A percentile compares a stretch with the other conserved stretches of the same genome.
phyloP scores from a whole-genome alignment of 768 basidiomycete genomes.

The Cystobasidium ongulense region DNA sequence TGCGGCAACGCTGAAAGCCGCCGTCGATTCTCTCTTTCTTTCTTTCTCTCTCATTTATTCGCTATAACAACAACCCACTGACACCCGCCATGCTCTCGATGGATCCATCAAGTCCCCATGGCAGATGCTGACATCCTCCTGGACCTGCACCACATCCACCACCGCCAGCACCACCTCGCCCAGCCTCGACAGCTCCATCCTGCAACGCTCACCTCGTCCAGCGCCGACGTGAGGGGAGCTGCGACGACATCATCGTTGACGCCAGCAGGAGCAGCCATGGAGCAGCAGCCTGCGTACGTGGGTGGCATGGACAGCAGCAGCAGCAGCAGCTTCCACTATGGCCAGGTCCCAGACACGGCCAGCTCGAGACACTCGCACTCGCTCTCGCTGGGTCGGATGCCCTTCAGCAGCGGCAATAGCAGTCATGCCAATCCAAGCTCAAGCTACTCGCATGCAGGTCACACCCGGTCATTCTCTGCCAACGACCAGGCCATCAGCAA shows the following conservation, averaged over 20 bases:
- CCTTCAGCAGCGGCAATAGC: background rate
- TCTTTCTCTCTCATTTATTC: background rate
- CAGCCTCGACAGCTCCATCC: background rate
- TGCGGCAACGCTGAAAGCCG: background rate
- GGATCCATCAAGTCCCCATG: background rate
- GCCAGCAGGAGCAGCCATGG: background rate
- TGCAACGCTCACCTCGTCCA: too few relatives aligned
- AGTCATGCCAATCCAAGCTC: too few relatives aligned
- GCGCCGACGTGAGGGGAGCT: too few relatives aligned
- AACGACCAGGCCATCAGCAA: background rate
- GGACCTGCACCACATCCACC: background rate
- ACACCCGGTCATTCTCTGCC: background rate
- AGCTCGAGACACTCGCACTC: too few relatives aligned
- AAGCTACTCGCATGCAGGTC: background rate
- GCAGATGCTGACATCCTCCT: background rate
- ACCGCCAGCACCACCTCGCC: background rate
- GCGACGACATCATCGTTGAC: too few relatives aligned
- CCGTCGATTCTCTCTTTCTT: background rate
- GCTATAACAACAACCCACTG: too few relatives aligned
- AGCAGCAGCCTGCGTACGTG: background rate
- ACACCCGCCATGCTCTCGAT: too few relatives aligned
- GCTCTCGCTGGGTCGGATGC: background rate
- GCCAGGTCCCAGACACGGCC: background rate
- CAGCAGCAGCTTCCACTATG: too few relatives aligned
- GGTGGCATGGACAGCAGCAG: background rate